Base-by-base conservation (phyloP, 208 protist genomes). In the Angomonas desouzai region DNA sequence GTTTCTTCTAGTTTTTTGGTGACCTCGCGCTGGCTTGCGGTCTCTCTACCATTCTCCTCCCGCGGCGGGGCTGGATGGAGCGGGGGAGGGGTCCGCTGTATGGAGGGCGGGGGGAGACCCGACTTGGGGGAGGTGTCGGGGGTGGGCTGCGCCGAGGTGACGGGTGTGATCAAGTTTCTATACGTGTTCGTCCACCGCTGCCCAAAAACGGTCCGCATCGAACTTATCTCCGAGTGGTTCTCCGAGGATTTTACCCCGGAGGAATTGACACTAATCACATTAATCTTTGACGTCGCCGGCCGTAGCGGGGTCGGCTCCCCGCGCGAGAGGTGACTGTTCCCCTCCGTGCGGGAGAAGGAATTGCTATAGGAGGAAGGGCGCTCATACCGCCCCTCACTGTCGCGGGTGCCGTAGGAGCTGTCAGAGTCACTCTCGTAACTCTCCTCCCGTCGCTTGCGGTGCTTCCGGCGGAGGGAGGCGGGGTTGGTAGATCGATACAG, bases 181-280 rank as follows among this genome's bases (percentile, higher is more conserved):
- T 83, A 87, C 22, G 83, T 74, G 25, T 66, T 66, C 32, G 71
- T 77, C 84, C 84, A 91, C 23, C 75, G 53, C 30, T 62, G 68
- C 10, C 73, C 76, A 48, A 74, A 72, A 3, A 43, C 61, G 1
- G 78, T 82, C 28, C 56, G 62, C 74, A 79, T 83, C 0, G 49
- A 55, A 22, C 51, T 30, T 2, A 18, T 13, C 13, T 32, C 9
- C 2, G 64, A 60, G 16, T 38, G 34, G 45, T 23, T 55, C 9
- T 58, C 49, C 1, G 28, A 32, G 1, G 20, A 20, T 2, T 30
- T 38, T 22, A 18, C 11, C 9, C 27, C 18, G 29, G 36, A 28
- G n/a, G 47, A 55, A 23, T 43, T 51, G 18, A 30, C 62, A 29
- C 62, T 66, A 48, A 28, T 28, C n/a, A 45, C 66, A 11, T 25